phyloP scores from a whole-genome alignment of 164 flowering plant genomes.

The Protea cynaroides region DNA sequence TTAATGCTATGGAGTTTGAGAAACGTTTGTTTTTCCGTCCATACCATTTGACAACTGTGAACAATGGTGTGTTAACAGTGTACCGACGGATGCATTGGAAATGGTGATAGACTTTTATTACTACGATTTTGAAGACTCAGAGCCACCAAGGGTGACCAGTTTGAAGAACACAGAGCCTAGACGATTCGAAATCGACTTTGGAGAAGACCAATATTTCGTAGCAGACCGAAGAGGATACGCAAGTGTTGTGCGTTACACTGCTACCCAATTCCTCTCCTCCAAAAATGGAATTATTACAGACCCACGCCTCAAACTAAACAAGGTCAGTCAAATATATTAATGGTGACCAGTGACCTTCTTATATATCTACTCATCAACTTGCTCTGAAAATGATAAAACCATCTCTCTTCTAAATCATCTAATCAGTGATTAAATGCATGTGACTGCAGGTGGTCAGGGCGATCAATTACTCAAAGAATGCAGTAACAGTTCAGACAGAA shows the following conservation, averaged over 20 bases:
- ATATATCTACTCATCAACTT: too few species aligned
- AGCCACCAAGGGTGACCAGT: slow-evolving; percentile 39
- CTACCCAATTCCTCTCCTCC: slow-evolving; percentile 15
- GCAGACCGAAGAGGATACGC: slow-evolving; percentile 40
- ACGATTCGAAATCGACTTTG: slow-evolving; percentile 25
- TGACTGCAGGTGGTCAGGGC: slow-evolving; percentile 30
- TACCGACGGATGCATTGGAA: slow-evolving; percentile 23
- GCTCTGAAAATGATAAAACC: too few species aligned
- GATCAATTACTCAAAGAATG: slow-evolving; percentile 26
- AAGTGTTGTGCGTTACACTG: slow-evolving; percentile 25
- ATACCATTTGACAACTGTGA: too few species aligned
- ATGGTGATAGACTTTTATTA: slow-evolving; percentile 25
- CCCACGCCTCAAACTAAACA: slow-evolving; percentile 21
- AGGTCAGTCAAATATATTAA: slow-evolving; percentile 6
- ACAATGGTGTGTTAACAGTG: too few species aligned
- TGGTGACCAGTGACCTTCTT: too few species aligned
- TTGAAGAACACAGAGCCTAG: slow-evolving; percentile 31
- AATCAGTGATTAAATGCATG: too few species aligned
- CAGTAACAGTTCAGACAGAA: slow-evolving; percentile 35
- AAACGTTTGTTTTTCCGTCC: too few species aligned
- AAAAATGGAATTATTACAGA: slow-evolving; percentile 20
- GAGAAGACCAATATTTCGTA: slow-evolving; percentile 29
- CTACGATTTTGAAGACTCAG: slow-evolving; percentile 35
- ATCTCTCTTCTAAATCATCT: too few species aligned
- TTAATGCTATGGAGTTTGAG: too few species aligned